Conservation (phyloP, 2,329 filamentous ascomycete species). For the Diaporthe nobilis region DNA sequence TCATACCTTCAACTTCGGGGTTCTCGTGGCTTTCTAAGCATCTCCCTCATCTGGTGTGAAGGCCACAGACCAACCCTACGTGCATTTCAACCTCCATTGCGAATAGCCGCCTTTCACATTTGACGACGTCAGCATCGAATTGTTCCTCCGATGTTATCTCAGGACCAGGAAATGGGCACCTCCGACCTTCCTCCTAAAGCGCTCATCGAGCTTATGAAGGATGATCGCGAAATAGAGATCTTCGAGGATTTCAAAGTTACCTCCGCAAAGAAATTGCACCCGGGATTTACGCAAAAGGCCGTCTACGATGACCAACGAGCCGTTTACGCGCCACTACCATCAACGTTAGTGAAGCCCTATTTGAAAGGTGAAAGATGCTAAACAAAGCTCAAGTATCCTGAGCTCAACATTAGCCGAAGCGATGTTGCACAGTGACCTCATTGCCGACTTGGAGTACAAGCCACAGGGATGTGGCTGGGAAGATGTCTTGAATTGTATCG, state of each 20-base stretch:
- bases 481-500: slow-evolving; percentile 11
- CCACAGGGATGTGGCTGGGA: slow-evolving; percentile 23
- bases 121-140: too few relatives aligned
- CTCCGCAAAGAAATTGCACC: neutral
- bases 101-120: too few relatives aligned
- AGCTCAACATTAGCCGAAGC: neutral
- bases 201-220: neutral
- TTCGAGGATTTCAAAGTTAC: neutral
- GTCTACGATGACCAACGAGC: slow-evolving; percentile 8
- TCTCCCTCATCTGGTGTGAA: too few relatives aligned
- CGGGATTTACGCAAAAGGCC: neutral
- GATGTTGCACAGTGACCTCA: neutral
- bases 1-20: too few relatives aligned
- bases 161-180: neutral
- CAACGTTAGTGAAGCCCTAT: neutral
- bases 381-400: neutral
- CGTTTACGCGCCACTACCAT: neutral
- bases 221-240: neutral
- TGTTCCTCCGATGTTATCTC: neutral
- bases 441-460: neutral
- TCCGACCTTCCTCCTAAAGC: neutral
- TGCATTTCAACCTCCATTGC: too few relatives aligned
- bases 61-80: too few relatives aligned
- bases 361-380: neutral
- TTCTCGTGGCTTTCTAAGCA: too few relatives aligned